Conservation (phyloP, 2,329 filamentous ascomycete genomes). For the Helotiales sp. region DNA sequence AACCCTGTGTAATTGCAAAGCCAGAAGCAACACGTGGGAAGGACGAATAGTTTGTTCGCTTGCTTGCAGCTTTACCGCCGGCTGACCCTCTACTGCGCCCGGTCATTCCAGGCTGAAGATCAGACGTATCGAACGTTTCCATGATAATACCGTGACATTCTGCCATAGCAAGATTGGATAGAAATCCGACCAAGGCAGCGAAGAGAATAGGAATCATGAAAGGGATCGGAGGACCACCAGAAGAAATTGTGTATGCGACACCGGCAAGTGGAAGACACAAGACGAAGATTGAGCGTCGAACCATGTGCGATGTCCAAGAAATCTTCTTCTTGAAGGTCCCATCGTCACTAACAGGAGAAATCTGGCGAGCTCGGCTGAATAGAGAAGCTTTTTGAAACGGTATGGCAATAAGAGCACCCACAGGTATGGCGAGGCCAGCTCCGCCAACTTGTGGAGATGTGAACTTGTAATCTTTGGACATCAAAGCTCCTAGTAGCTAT, state of each 20-base stretch:
- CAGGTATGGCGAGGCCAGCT: constrained; percentile 66
- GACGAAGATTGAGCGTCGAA: constrained; percentile 71
- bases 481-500: constrained; percentile 69
- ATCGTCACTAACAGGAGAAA: constrained; percentile 64
- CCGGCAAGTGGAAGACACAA: constrained; percentile 69
- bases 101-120: constrained; percentile 74
- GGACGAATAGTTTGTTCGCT: constrained; percentile 73
- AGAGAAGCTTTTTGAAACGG: constrained; percentile 75
- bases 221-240: constrained; percentile 63
- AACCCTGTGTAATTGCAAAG: constrained; percentile 70
- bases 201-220: constrained; percentile 69
- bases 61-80: constrained; percentile 49
- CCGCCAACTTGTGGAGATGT: constrained; percentile 69
- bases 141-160: constrained; percentile 80
- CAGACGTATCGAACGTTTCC: constrained; percentile 82
- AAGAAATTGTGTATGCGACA: constrained; percentile 69
- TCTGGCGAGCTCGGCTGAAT: constrained; percentile 68
- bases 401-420: constrained; percentile 72
- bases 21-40: constrained; percentile 76
- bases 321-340: constrained; percentile 66
- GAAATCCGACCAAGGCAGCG: constrained; percentile 69
- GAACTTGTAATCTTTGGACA: constrained; percentile 70
- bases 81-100: constrained; percentile 56
- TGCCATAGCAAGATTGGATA: constrained; percentile 74
- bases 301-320: constrained; percentile 73